Conservation (phyloP, 2,329 filamentous ascomycete species). For the Leptographium wingfieldii region DNA sequence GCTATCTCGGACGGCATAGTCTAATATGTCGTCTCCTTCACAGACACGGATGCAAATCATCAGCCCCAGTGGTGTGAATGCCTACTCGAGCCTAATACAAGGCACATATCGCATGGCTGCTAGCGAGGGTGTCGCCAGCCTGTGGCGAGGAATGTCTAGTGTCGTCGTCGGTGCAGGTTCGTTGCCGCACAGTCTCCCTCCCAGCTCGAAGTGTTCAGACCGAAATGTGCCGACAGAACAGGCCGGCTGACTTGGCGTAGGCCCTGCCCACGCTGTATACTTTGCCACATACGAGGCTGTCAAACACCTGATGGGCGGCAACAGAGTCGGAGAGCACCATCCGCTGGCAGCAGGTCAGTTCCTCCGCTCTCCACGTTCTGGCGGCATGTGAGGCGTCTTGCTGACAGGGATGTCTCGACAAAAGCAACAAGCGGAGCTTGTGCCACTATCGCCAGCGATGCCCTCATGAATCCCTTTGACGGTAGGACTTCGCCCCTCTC, state of each 20-base stretch:
- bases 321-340: conserved; percentile 76
- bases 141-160: conserved; percentile 95
- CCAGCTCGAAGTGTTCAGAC: background rate
- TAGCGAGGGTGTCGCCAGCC: conserved; percentile 75
- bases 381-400: background rate
- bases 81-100: conserved; percentile 84
- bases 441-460: conserved; percentile 93
- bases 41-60: conserved; percentile 98
- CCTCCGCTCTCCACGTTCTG: background rate
- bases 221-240: background rate
- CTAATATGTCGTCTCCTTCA: background rate
- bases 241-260: conserved; percentile 29
- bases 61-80: conserved; percentile 65
- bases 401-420: background rate
- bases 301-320: conserved; percentile 91
- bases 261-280: conserved; percentile 93
- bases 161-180: conserved; percentile 88
- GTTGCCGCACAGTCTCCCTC: conserved; percentile 17
- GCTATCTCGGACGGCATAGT: background rate
- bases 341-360: conserved; percentile 76
- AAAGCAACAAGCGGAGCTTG: conserved; percentile 83
- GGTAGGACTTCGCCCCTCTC: conserved; percentile 42
- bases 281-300: conserved; percentile 97
- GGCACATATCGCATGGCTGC: conserved; percentile 86
- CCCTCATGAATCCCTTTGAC: conserved; percentile 98